A percentile compares a stretch with the other conserved stretches of the same genome.
These are phyloP conservation scores for Heliocybe sulcata DNA, from an alignment of 1,284 basidiomycete species.

Conservation along the genomic window DNA sequence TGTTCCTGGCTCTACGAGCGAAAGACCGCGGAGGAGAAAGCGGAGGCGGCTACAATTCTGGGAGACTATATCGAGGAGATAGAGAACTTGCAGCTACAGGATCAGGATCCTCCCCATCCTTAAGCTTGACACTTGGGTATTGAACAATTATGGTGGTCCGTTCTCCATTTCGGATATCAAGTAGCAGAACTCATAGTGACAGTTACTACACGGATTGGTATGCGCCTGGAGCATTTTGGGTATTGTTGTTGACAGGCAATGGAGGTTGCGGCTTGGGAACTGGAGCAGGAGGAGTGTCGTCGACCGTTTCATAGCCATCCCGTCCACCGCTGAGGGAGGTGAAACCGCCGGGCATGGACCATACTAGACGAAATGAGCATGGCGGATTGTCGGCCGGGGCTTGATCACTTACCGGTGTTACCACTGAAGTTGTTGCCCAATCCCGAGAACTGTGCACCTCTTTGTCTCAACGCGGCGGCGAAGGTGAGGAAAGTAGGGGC, in stretches of 20 bases:
- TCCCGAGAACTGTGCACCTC: slow-evolving; percentile 54
- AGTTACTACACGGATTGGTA: slow-evolving; percentile 42
- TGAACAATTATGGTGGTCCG: neutral
- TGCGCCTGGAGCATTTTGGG: slow-evolving; percentile 30
- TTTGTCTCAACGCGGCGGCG: slow-evolving; percentile 46
- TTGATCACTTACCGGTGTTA: slow-evolving; percentile 48
- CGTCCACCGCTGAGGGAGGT: slow-evolving; percentile 39
- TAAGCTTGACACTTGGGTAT: neutral
- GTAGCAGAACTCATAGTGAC: neutral
- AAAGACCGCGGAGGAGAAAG: slow-evolving; percentile 54
- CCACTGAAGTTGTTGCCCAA: slow-evolving; percentile 50
- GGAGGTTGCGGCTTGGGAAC: slow-evolving; percentile 26
- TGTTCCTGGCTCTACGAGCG: slow-evolving; percentile 79
- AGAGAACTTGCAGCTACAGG: slow-evolving; percentile 8
- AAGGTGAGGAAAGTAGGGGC: slow-evolving; percentile 57
- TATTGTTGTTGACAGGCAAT: slow-evolving; percentile 16
- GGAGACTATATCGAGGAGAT: slow-evolving; percentile 25
- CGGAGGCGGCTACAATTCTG: slow-evolving; percentile 34
- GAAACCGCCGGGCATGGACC: slow-evolving; percentile 83
- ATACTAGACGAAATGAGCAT: slow-evolving; percentile 39
- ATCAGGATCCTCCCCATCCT: neutral
- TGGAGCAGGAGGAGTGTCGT: slow-evolving; percentile 43
- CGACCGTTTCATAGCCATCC: slow-evolving; percentile 69
- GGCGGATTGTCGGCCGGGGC: neutral
- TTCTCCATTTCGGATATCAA: too few relatives aligned